Evolutionary conservation across 495 filamentous ascomycete genomes (phyloP), one percentile per base, ranked within the genome.

Genomic region (Penicillium ucsense): DNA sequence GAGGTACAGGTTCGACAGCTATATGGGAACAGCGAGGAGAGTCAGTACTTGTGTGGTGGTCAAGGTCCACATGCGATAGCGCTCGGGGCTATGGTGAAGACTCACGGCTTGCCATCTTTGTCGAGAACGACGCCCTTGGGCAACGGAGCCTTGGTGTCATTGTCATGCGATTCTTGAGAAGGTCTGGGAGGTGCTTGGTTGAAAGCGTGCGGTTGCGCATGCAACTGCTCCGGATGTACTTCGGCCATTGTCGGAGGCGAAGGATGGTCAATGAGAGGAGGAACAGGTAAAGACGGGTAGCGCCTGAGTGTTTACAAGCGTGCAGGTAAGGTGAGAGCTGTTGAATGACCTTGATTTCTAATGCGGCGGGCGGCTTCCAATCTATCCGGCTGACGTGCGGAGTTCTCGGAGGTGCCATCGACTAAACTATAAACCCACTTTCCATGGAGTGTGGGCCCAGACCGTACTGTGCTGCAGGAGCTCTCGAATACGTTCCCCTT

Each of bases 51-150:
- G 44, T 49, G 32, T 27, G 44, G 37, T 9, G 9, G 28, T 9
- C 35, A 29, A 6, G 11, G 6, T 35, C 20, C 33, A 38, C 20
- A 37, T 31, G 7, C 34, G n/a, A 9, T 33, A 3, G 31, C n/a
- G 5, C 32, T 48, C 20, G 20, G 41, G 47, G n/a, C n/a, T 8
- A 8, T 20, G 20, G 20, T 20, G 37, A 34, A 6, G 43, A 64
- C 88, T 67, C 74, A 97, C 92, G 91, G 92, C 69, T 96, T 97
- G 39, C 92, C 92, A 73, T 98, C 88, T 55, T 90, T 87, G 38
- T 84, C 92, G 35, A 96, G 70, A 3, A 95, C 78, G 5, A 95
- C 74, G 51, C 90, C 91, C 63, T 89, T 94, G 9, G 87, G 84
- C 30, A 81, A 50, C 36, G 59, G 62, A 34, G 64, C 66, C 51